Conservation (phyloP, 148 eudicot species). For the Dianthus caryophyllus region DNA sequence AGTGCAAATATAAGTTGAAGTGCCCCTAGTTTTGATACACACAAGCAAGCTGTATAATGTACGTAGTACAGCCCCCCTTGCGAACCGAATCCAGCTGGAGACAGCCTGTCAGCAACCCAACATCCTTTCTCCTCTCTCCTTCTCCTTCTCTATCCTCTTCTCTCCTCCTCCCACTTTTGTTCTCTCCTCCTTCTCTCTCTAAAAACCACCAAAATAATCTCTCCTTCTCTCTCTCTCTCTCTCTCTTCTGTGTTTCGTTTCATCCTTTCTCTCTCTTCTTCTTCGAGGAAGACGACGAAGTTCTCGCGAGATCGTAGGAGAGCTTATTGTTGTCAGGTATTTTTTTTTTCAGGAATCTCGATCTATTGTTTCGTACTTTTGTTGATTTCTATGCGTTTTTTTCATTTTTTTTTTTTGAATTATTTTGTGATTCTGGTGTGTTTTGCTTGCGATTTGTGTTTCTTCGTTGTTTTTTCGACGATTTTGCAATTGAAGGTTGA, state of each 20-base stretch:
- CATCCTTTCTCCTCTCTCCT: conserved; percentile 18
- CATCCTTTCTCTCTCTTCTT: too few relatives aligned
- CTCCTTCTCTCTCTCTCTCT: too few relatives aligned
- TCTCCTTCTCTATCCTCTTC: conserved; percentile 21
- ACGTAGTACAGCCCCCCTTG: too few relatives aligned
- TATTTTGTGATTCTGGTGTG: background rate
- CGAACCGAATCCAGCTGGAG: conserved; percentile 32
- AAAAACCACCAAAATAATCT: background rate
- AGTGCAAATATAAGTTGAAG: too few relatives aligned
- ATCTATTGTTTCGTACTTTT: conserved; percentile 6
- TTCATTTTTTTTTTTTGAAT: conserved; percentile 4
- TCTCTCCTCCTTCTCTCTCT: conserved; percentile 22
- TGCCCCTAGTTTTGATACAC: too few relatives aligned
- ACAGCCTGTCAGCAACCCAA: conserved; percentile 50
- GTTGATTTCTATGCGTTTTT: background rate
- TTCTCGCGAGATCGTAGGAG: too few relatives aligned
- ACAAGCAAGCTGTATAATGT: too few relatives aligned
- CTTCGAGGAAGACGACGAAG: background rate
- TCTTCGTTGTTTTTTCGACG: too few relatives aligned
- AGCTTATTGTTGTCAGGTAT: background rate
- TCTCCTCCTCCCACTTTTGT: conserved; percentile 21
- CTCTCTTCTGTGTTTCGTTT: too few relatives aligned
- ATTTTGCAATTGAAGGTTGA: background rate
- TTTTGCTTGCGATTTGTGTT: too few relatives aligned
- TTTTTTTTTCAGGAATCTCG: conserved; percentile 1